Evolutionary conservation across 257 asterid genomes (phyloP).

Genomic region (Jasminum sambac): DNA sequence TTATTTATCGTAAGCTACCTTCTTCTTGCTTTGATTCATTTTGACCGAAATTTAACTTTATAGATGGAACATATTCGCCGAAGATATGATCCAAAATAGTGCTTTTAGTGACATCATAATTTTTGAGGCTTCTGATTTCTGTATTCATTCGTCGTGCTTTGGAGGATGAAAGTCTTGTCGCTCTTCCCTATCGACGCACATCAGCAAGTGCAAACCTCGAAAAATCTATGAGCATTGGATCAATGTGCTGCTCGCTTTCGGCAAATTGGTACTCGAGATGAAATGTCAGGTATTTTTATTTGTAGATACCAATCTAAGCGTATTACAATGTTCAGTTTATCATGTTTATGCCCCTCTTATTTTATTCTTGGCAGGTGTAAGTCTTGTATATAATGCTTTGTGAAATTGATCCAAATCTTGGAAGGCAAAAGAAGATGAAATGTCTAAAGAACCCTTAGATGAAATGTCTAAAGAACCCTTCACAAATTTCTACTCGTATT

Average conservation of each 20-base stretch:
- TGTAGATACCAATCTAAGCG: background rate
- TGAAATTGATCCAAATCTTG: background rate
- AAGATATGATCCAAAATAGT: background rate
- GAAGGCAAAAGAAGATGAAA: background rate
- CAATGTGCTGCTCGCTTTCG: background rate
- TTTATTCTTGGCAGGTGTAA: background rate
- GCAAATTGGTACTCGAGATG: background rate
- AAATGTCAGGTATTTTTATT: background rate
- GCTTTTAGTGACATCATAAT: background rate
- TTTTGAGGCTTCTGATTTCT: background rate
- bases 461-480: background rate
- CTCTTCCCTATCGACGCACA: conserved; percentile 43
- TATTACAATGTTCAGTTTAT: background rate
- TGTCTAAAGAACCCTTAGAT: background rate
- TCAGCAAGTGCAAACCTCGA: conserved; percentile 30
- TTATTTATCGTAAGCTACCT: conserved; percentile 74
- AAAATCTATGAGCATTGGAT: conserved; percentile 31
- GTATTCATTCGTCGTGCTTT: background rate
- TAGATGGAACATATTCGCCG: background rate
- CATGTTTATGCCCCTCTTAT: background rate
- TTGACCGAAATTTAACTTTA: background rate
- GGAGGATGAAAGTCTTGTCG: conserved; percentile 63
- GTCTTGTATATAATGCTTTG: background rate
- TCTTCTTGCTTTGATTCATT: background rate
- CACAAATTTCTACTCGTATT: background rate